A percentile compares a stretch with the other conserved stretches of the same genome.
Conservation (phyloP, 2,329 filamentous ascomycete genomes). For the Pseudopyricularia javanii region DNA sequence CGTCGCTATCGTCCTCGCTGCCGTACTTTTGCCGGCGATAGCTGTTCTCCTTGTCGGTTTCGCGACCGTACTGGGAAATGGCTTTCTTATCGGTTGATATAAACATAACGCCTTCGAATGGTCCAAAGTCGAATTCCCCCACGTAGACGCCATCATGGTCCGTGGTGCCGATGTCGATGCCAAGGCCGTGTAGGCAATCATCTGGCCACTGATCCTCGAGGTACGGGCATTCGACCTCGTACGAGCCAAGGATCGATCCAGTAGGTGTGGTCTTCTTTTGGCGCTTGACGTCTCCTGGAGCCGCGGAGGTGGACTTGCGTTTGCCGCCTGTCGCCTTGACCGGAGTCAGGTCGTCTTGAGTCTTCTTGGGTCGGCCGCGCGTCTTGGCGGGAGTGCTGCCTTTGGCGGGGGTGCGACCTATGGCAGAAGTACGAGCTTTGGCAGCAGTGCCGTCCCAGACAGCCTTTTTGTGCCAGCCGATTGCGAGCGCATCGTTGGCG, state of each 20-base stretch:
- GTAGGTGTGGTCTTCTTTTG: constrained; percentile 1
- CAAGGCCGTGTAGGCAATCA: constrained; percentile 10
- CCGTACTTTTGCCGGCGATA: constrained; percentile 1
- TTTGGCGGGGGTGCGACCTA: background rate
- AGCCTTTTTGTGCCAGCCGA: background rate
- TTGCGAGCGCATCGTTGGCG: background rate
- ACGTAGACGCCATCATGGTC: constrained; percentile 13
- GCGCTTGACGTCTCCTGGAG: background rate
- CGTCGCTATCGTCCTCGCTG: background rate
- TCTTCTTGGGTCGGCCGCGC: background rate
- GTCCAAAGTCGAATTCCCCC: constrained; percentile 17
- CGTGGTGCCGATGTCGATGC: constrained; percentile 13
- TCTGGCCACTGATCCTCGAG: constrained; percentile 14
- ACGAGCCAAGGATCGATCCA: constrained; percentile 11
- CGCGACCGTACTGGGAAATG: constrained; percentile 12
- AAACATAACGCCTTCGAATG: constrained; percentile 16
- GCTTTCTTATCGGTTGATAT: constrained; percentile 11
- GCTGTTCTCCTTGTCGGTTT: constrained; percentile 5
- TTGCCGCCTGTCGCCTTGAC: background rate
- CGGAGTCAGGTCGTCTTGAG: background rate
- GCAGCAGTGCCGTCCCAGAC: background rate
- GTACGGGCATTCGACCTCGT: constrained; percentile 13
- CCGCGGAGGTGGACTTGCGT: background rate
- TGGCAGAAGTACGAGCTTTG: background rate
- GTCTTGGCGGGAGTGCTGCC: background rate